Conservation (phyloP, 2,329 filamentous ascomycete species). For the Lasiodiplodia sp. region DNA sequence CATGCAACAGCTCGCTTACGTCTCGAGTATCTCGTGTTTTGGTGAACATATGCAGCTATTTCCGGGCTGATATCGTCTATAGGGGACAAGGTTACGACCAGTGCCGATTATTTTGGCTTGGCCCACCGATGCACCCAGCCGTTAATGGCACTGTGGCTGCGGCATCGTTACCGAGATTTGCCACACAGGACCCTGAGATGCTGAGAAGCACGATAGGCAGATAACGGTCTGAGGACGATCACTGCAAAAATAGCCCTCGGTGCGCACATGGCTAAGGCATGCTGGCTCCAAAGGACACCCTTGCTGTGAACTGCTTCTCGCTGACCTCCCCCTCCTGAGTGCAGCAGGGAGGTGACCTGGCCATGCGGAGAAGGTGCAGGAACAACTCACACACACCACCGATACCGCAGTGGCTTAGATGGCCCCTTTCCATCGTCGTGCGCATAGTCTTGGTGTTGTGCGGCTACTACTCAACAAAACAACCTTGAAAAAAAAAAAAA, state of each 20-base stretch:
- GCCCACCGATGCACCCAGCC: neutral
- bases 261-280: neutral
- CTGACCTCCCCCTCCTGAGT: slow-evolving; percentile 17
- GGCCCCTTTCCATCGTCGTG: neutral
- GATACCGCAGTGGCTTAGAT: slow-evolving; percentile 17
- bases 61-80: slow-evolving; percentile 4
- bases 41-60: slow-evolving; percentile 1
- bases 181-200: slow-evolving; percentile 27
- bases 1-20: slow-evolving; percentile 17
- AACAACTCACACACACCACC: slow-evolving; percentile 9
- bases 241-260: slow-evolving; percentile 17
- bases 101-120: neutral
- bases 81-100: neutral
- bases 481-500: neutral
- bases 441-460: slow-evolving; percentile 16
- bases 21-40: slow-evolving; percentile 10
- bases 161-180: slow-evolving; percentile 13
- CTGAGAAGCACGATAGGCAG: slow-evolving; percentile 16
- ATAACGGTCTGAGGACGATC: slow-evolving; percentile 7
- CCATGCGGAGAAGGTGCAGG: slow-evolving; percentile 13
- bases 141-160: slow-evolving; percentile 1
- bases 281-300: slow-evolving; percentile 9
- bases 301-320: slow-evolving; percentile 2
- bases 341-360: slow-evolving; percentile 17
- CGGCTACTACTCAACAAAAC: slow-evolving; percentile 21